Conservation (phyloP, 192 early-diverging fungal species). For the Piromyces finnis region DNA sequence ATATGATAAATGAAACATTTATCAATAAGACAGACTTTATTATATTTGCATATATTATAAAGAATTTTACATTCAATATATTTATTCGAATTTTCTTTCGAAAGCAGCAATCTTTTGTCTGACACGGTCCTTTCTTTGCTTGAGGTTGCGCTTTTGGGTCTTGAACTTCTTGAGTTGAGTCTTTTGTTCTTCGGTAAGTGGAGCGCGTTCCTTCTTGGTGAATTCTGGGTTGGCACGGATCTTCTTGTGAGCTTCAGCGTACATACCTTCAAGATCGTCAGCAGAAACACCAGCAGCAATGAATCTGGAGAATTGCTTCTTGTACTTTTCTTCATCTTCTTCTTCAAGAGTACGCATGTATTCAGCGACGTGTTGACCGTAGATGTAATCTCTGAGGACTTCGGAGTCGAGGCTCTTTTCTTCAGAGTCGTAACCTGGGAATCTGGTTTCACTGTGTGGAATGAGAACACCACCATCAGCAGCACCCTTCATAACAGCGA, state of each 20-base stretch:
- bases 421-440: constrained; percentile 87
- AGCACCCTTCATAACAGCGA: constrained; percentile 96
- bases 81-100: neutral
- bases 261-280: constrained; percentile 90
- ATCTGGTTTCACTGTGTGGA: constrained; percentile 89
- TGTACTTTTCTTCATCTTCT: constrained; percentile 97
- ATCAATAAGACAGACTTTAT: neutral
- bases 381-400: constrained; percentile 88
- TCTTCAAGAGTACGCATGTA: constrained; percentile 97
- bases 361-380: constrained; percentile 90
- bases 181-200: constrained; percentile 43
- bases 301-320: constrained; percentile 86
- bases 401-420: constrained; percentile 81
- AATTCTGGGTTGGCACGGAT: constrained; percentile 78
- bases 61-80: neutral
- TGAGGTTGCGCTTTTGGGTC: constrained; percentile 54
- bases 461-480: constrained; percentile 95
- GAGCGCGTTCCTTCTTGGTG: constrained; percentile 28
- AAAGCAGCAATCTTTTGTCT: constrained; percentile 47
- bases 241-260: constrained; percentile 73
- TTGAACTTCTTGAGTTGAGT: constrained; percentile 57
- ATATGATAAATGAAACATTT: neutral
- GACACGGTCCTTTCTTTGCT: constrained; percentile 77
- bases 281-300: constrained; percentile 69
- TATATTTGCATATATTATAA: neutral